A percentile compares a stretch with the other conserved stretches of the same genome.
Conservation (phyloP, 2,329 filamentous ascomycete species). For the Blastomyces emzantsi region DNA sequence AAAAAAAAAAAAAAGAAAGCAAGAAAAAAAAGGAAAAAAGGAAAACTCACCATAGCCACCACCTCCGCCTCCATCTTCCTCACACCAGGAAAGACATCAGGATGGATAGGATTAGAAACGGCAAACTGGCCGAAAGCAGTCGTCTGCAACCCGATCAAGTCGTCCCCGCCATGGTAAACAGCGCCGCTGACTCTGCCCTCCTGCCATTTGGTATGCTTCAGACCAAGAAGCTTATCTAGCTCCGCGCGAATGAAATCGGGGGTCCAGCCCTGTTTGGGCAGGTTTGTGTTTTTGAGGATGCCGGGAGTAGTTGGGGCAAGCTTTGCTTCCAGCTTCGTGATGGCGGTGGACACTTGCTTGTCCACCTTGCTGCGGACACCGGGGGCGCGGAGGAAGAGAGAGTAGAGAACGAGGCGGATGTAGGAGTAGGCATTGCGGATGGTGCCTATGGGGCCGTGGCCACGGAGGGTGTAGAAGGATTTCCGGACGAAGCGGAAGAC, state of each 20-base stretch:
- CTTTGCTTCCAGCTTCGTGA: conserved; percentile 73
- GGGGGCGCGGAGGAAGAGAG: conserved; percentile 74
- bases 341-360: conserved; percentile 69
- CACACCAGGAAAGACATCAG: conserved; percentile 95
- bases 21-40: too few species aligned
- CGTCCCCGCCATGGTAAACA: conserved; percentile 87
- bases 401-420: conserved; percentile 65
- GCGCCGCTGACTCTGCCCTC: conserved; percentile 90
- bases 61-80: conserved; percentile 99
- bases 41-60: conserved; percentile 71
- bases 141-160: conserved; percentile 72
- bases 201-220: conserved; percentile 97
- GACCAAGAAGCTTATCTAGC: conserved; percentile 64
- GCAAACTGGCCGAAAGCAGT: conserved; percentile 93
- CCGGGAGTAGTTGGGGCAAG: conserved; percentile 65
- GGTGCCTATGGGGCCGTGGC: conserved; percentile 77
- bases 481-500: conserved; percentile 73
- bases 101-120: conserved; percentile 93
- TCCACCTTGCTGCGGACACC: conserved; percentile 80
- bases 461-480: conserved; percentile 73
- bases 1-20: neutral
- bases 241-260: conserved; percentile 71
- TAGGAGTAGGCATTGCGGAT: conserved; percentile 63
- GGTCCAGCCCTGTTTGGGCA: conserved; percentile 78
- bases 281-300: conserved; percentile 60